Evolutionary conservation across 1,284 basidiomycete genomes (phyloP), one percentile per base, ranked within the genome.

Genomic region (Sporisorium scitamineum): DNA sequence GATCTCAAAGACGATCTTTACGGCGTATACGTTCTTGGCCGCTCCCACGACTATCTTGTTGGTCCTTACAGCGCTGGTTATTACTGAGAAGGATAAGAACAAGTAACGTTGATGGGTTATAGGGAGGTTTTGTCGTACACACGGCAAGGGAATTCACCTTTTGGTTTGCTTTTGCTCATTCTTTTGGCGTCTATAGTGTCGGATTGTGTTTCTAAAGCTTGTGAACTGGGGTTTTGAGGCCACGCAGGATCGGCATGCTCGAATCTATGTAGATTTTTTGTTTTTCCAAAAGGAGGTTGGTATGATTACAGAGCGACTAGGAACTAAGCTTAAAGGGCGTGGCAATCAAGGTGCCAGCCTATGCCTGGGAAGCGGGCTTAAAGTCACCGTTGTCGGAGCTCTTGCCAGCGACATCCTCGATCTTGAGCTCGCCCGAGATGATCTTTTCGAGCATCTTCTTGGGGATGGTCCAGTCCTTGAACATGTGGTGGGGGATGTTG

Each of bases 1-100:
- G 54, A 93, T 97, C 70, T 87, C 86, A 47, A 88, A 87, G 74
- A 88, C 88, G 0, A 88, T 88, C 69, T 86, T 85, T 50, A 76
- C 83, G 20, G 70, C 70, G 27, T 85, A 85, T 53, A 76, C 80
- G 5, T 63, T 85, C 37, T 55, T 84, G 11, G 80, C 82, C 0
- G 79, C 81, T 8, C 84, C 84, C 0, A 83, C 82, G 14, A 84
- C 84, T 5, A 67, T 85, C 26, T 37, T 65, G 18, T 65, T 85
- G 31, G 83, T 84, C 5, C 52, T 84, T 5, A 51, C 68, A 0
- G 84, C 82, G 9, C 70, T 85, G 32, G 62, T 82, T 8, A 78
- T 84, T 32, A 78, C 80, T 20, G 76, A 82, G 45, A 70, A 76
- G n/a, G 71, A 74, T 51, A 52, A 52, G 59, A 74, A 69, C 26